A percentile compares a stretch with the other conserved stretches of the same genome.
Evolutionary conservation across 495 filamentous ascomycete species (phyloP).

Genomic region (Neurospora sp.): DNA sequence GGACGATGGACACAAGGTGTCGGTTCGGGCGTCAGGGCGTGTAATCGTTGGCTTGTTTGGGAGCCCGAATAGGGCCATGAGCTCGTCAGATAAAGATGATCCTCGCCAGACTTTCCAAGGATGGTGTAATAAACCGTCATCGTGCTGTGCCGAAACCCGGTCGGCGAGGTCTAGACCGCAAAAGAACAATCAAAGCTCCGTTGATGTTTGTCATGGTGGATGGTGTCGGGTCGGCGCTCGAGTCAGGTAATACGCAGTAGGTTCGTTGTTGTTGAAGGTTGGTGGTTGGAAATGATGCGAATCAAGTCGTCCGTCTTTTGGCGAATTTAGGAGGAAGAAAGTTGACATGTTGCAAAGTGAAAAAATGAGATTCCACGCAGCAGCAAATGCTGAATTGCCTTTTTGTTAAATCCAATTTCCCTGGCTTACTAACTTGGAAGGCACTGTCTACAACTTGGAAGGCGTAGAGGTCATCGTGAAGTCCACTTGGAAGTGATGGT

Average conservation of each 20-base stretch:
- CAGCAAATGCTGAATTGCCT: not conserved
- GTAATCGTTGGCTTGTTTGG: not conserved
- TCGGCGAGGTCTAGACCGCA: not conserved
- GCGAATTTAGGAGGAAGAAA: not conserved
- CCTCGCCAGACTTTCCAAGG: not conserved
- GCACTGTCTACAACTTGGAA: not conserved
- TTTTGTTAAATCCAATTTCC: not conserved
- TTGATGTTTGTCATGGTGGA: not conserved
- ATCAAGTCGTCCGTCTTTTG: not conserved
- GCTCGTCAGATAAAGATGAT: not conserved
- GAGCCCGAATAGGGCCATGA: not conserved
- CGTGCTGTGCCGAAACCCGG: not conserved
- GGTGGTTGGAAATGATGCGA: not conserved
- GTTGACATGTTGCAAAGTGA: not conserved
- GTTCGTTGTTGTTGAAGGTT: not conserved
- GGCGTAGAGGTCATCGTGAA: not conserved
- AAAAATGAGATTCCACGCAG: not conserved
- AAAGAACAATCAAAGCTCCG: not conserved
- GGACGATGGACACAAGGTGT: not conserved
- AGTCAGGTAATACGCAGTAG: not conserved
- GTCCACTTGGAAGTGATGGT: not conserved
- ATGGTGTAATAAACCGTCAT: not conserved
- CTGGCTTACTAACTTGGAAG: not conserved
- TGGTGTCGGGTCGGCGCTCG: not conserved
- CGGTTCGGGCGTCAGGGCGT: not conserved